Percentiles rank a stretch among this genome's conserved stretches.
Evolutionary conservation across 179 eudicot species (phyloP).

Genomic region (Amaranthus tricolor): DNA sequence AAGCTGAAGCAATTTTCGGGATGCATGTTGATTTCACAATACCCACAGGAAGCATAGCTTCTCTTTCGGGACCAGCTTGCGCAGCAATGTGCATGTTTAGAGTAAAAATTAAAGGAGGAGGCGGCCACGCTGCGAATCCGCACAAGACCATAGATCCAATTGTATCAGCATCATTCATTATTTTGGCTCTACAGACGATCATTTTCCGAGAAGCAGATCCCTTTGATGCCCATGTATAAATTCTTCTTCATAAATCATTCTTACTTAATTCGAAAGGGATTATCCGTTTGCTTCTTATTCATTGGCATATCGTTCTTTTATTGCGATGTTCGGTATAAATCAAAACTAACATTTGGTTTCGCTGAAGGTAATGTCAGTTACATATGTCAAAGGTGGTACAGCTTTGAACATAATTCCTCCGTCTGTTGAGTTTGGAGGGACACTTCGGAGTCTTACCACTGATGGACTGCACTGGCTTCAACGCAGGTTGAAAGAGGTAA

Average conservation of each 20-base stretch:
- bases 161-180: constrained; percentile 56
- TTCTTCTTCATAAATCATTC: background rate
- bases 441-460: constrained; percentile 80
- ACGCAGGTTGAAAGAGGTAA: constrained; percentile 73
- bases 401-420: constrained; percentile 64
- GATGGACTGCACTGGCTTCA: constrained; percentile 61
- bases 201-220: constrained; percentile 86
- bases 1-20: constrained; percentile 76
- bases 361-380: constrained; percentile 81
- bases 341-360: constrained; percentile 23
- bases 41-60: constrained; percentile 67
- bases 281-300: background rate
- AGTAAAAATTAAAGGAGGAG: constrained; percentile 69
- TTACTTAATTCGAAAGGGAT: background rate
- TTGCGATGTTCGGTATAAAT: background rate
- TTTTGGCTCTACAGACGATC: constrained; percentile 70
- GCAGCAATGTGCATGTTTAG: constrained; percentile 70
- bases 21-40: constrained; percentile 53
- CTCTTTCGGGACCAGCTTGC: constrained; percentile 54
- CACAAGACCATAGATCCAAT: constrained; percentile 64
- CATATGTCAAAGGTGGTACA: constrained; percentile 69
- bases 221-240: constrained; percentile 61
- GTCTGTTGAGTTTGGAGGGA: constrained; percentile 74
- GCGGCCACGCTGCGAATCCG: constrained; percentile 83
- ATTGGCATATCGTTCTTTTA: background rate